Percentiles rank a stretch among this genome's conserved stretches.
These are phyloP conservation scores for Fusarium sp. DNA, from an alignment of 2,329 filamentous ascomycete genomes.

Conservation along the genomic window DNA sequence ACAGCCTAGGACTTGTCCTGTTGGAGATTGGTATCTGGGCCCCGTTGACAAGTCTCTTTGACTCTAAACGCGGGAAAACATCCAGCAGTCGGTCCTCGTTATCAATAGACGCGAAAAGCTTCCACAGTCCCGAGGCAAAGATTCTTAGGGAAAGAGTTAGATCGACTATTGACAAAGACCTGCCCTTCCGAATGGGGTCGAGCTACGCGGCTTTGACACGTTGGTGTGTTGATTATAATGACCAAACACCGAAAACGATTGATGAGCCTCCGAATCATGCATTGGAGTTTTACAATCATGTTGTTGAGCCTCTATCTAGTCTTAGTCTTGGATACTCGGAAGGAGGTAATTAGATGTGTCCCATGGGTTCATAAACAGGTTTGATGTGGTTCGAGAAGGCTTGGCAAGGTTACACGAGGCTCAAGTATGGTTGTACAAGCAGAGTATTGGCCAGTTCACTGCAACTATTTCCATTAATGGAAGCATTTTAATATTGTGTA, in stretches of 20 bases:
- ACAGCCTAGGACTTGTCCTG: slow-evolving; percentile 3
- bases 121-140: not conserved
- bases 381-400: not conserved
- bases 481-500: not conserved
- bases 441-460: not conserved
- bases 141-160: not conserved
- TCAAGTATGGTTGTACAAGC: not conserved
- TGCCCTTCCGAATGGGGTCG: slow-evolving; percentile 1
- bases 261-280: slow-evolving; percentile 1
- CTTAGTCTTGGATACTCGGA: not conserved
- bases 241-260: not conserved
- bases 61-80: not conserved
- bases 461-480: not conserved
- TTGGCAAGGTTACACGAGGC: not conserved
- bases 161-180: not conserved
- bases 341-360: not conserved
- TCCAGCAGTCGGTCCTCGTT: not conserved
- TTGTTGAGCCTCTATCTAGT: not conserved
- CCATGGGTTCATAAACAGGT: not conserved
- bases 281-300: slow-evolving; percentile 2
- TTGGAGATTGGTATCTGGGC: slow-evolving; percentile 5
- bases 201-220: not conserved
- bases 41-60: slow-evolving; percentile 5
- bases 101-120: not conserved
- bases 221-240: slow-evolving; percentile 1